Base-by-base conservation (phyloP, 495 filamentous ascomycete species). In the Aspergillus olivimuriae region DNA sequence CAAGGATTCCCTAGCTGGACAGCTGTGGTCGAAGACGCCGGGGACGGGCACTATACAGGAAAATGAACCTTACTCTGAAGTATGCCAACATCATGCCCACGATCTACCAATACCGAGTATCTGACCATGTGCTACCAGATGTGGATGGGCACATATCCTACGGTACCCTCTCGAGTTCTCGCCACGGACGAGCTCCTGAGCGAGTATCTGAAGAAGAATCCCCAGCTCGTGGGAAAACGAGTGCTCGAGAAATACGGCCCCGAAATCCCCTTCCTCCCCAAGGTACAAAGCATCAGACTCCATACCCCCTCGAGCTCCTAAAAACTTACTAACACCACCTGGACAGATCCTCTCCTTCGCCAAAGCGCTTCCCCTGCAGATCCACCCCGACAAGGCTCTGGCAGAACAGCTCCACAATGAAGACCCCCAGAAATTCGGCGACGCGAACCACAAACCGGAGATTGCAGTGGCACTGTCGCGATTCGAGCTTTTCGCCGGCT, bases 111-210 rank as follows among this genome's bases (percentile, higher is more conserved):
- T n/a, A n/a, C n/a, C n/a, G n/a, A n/a, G n/a, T n/a, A n/a, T 15
- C 18, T 39, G 15, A 16, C 20, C 35, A 37, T 37, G 1, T 12
- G 5, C 5, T 11, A 5, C 11, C 33, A 83, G 68, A 84, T 88
- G 72, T 89, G 86, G 87, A 81, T 90, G 68, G 85, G 86, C 3
- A 86, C 86, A 30, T 87, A 90, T 47, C 86, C 86, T 0, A 77
- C 75, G 15, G 78, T 80, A 28, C 85, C 84, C 0, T 82, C 82
- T 2, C 75, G 74, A 35, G 66, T 83, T 9, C 56, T 86, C 2
- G 60, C 68, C 2, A 82, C 75, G 0, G 82, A 79, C 7, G 77
- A 86, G 44, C 70, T 74, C 3, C 72, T 94, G 2, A 70, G 77
- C 33, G 76, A 83, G 7, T 73, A 86, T 17, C 65, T 91, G 18